Evolutionary conservation across 1,139 yeast genomes (phyloP).

Genomic region (Kodamaea alishanica): DNA sequence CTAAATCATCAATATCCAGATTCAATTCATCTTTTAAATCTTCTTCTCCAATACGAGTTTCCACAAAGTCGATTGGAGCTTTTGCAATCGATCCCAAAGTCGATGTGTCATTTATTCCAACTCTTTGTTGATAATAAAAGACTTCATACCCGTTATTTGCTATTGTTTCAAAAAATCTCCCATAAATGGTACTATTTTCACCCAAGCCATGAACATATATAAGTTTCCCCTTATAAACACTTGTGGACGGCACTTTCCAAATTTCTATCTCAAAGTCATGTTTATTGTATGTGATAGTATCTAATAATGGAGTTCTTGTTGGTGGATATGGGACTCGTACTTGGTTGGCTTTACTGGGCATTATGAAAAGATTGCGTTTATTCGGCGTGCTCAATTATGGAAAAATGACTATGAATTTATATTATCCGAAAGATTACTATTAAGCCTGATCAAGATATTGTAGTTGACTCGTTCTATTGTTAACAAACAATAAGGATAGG

Average conservation of each 20-base stretch:
- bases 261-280: conserved; percentile 38
- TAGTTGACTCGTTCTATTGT: too few relatives aligned
- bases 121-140: conserved; percentile 75
- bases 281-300: conserved; percentile 27
- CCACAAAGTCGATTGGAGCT: conserved; percentile 55
- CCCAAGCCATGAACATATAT: conserved; percentile 79
- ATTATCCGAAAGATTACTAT: too few relatives aligned
- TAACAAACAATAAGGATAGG: too few relatives aligned
- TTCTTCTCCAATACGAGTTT: conserved; percentile 22
- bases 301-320: neutral
- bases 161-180: conserved; percentile 57
- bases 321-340: conserved; percentile 2
- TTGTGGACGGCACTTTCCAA: conserved; percentile 38
- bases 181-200: conserved; percentile 59
- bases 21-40: conserved; percentile 51
- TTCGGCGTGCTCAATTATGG: too few relatives aligned
- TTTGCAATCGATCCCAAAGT: conserved; percentile 71
- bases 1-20: conserved; percentile 64
- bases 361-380: too few relatives aligned
- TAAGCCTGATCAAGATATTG: too few relatives aligned
- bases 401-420: too few relatives aligned
- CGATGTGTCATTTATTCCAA: conserved; percentile 4
- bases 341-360: too few relatives aligned
- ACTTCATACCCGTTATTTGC: conserved; percentile 65
- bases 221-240: conserved; percentile 50